These are phyloP conservation scores for Malassezia cuniculi DNA, from an alignment of 1,284 basidiomycete species.

Conservation along the genomic window DNA sequence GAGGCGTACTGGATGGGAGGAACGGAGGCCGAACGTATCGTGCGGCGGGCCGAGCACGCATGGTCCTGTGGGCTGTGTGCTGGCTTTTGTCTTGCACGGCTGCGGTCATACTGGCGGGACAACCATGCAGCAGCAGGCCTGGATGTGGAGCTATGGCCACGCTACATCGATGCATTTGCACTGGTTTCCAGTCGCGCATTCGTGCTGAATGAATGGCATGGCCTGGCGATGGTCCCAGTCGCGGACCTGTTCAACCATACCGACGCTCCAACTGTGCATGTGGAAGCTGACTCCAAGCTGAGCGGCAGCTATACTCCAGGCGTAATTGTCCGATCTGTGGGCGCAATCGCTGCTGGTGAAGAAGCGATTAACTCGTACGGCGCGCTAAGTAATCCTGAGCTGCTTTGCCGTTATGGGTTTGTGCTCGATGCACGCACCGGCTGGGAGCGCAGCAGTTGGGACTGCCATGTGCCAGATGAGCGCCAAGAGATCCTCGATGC, in stretches of 20 bases:
- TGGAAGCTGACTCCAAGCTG: conserved; percentile 22
- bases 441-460: conserved; percentile 25
- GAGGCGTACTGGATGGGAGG: conserved; percentile 13
- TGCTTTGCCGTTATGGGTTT: conserved; percentile 36
- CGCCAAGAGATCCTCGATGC: conserved; percentile 9
- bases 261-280: conserved; percentile 24
- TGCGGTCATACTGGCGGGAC: neutral
- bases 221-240: conserved; percentile 28
- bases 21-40: conserved; percentile 18
- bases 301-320: neutral
- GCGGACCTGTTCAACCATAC: conserved; percentile 38
- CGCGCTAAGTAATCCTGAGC: conserved; percentile 23
- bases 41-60: conserved; percentile 5
- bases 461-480: conserved; percentile 18
- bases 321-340: conserved; percentile 25
- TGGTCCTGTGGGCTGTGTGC: neutral
- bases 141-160: conserved; percentile 1
- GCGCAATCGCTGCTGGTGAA: conserved; percentile 2
- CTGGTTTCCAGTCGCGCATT: conserved; percentile 35
- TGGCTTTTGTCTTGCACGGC: conserved; percentile 6
- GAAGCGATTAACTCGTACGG: conserved; percentile 38
- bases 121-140: too few relatives aligned
- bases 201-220: conserved; percentile 31
- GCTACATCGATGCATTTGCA: conserved; percentile 14
- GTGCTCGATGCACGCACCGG: conserved; percentile 29